Base-by-base conservation (phyloP, 2,329 filamentous ascomycete species). In the Corinectria fuckeliana region DNA sequence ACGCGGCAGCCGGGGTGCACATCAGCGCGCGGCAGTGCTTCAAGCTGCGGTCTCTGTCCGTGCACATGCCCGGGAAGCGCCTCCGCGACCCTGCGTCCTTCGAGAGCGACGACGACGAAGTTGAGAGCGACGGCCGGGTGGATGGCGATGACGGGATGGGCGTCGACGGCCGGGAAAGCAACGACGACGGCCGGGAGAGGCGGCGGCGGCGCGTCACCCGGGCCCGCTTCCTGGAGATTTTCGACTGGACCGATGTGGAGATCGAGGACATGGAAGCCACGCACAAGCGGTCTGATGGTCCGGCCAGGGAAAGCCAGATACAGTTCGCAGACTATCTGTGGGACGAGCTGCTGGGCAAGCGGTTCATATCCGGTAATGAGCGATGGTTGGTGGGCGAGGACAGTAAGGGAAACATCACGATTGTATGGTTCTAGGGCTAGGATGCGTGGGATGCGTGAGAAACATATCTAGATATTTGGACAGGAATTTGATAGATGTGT, bases 311-410 rank as follows among this genome's bases (percentile, higher is more conserved):
- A 18, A 25, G 45, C 14, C 79, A 82, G 67, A 72, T 76, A 3
- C 74, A 77, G 49, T 80, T 85, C 45, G 64, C 67, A 4, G 75
- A 80, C 30, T 73, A 75, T 5, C 72, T 84, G 50, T 83, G 82
- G 76, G 68, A 70, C 18, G 76, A 83, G 67, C 69, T 89, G 30
- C 73, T 84, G 45, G 78, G 71, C 1, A 83, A 80, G 65, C 85
- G 84, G 1, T 78, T 78, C 60, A 83, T 89, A 14, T 80, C 74
- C 32, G 87, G 86, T 1, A 84, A 87, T 60, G 86, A 89, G 71
- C 74, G 84, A 54, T 88, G 85, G 80, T 52, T 89, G n/a, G 72
- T 89, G 10, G 86, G 87, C 0, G 83, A 88, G 73, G 86, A 85
- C 67, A 62, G 64, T 1, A 69, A 76, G 8, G 78, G 82, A 28